phyloP scores from a whole-genome alignment of 257 asterid species.

The Verbascum thapsus region DNA sequence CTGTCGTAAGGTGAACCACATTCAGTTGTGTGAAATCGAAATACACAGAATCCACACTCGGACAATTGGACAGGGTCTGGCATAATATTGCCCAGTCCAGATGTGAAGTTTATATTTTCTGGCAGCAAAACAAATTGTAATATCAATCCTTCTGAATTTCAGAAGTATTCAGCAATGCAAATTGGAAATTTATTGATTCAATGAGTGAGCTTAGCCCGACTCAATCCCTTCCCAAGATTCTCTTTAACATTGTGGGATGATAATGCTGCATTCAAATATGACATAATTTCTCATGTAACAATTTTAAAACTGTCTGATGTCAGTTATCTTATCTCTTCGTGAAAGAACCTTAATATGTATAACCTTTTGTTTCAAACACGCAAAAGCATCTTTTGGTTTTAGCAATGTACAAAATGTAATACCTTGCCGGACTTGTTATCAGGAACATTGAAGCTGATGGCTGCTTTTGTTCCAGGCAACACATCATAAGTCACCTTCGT shows the following conservation, averaged over 20 bases:
- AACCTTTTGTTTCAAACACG: neutral
- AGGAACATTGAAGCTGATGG: constrained; percentile 76
- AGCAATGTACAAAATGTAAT: constrained; percentile 17
- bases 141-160: neutral
- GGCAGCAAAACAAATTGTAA: neutral
- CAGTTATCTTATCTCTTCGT: neutral
- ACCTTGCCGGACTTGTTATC: constrained; percentile 94
- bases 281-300: too few relatives aligned
- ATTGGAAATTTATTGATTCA: neutral
- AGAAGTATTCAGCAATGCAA: constrained; percentile 10
- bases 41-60: too few relatives aligned
- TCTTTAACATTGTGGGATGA: too few relatives aligned
- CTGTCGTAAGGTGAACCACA: too few relatives aligned
- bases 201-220: neutral
- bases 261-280: too few relatives aligned
- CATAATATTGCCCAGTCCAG: too few relatives aligned
- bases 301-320: too few relatives aligned
- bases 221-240: neutral
- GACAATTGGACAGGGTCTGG: too few relatives aligned
- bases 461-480: constrained; percentile 65
- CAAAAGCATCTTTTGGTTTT: constrained; percentile 4
- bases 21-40: too few relatives aligned
- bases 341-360: constrained; percentile 1
- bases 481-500: constrained; percentile 67
- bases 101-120: neutral